These are phyloP conservation scores for Euphrasia arctica DNA, from an alignment of 305 asterid species.

Conservation along the genomic window DNA sequence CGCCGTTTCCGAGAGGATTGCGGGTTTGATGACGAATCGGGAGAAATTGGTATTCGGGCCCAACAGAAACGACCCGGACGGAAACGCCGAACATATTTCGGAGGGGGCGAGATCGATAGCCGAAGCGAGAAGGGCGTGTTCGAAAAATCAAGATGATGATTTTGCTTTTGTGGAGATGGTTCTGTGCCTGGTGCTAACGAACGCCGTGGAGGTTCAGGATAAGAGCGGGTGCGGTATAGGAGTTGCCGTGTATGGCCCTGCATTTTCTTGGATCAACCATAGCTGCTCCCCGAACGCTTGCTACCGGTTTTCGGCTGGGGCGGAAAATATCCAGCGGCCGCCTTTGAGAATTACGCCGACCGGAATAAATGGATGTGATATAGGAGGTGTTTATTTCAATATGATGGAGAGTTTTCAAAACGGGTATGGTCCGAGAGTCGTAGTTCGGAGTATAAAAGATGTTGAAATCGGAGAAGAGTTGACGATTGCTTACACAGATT, in stretches of 20 bases:
- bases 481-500: conserved; percentile 70
- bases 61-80: not conserved
- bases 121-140: conserved; percentile 35
- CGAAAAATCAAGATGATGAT: conserved; percentile 3
- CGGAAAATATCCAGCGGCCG: not conserved
- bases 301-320: conserved; percentile 40
- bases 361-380: conserved; percentile 19
- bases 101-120: conserved; percentile 50
- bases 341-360: conserved; percentile 38
- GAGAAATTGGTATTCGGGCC: conserved; percentile 31
- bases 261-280: conserved; percentile 84
- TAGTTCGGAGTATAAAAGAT: conserved; percentile 59
- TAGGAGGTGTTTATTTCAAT: conserved; percentile 20
- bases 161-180: conserved; percentile 41
- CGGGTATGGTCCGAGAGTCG: conserved; percentile 60
- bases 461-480: conserved; percentile 59
- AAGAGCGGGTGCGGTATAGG: conserved; percentile 51
- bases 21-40: conserved; percentile 67
- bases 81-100: conserved; percentile 7
- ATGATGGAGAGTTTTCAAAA: conserved; percentile 17
- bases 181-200: conserved; percentile 66
- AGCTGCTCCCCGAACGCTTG: conserved; percentile 83
- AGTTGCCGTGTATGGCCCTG: conserved; percentile 57
- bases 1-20: conserved; percentile 41
- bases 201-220: conserved; percentile 73